Evolutionary conservation across 2,329 filamentous ascomycete species (phyloP).

Genomic region (Diaporthe velutina): DNA sequence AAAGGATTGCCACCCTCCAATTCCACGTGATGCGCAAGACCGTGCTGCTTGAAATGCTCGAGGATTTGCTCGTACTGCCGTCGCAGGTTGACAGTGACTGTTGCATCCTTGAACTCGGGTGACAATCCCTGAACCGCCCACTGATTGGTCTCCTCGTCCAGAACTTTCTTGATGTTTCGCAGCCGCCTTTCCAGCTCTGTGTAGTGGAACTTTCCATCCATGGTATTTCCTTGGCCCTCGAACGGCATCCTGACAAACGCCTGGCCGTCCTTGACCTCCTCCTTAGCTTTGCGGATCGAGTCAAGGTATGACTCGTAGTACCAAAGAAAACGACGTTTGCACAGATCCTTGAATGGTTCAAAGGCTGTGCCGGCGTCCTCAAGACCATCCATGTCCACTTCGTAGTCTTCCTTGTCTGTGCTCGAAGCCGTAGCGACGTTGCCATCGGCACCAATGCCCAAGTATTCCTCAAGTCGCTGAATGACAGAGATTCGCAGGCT

Average conservation of each 20-base stretch:
- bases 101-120: slow-evolving; percentile 74
- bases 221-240: slow-evolving; percentile 80
- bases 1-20: slow-evolving; percentile 89
- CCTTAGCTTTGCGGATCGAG: slow-evolving; percentile 74
- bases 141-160: slow-evolving; percentile 77
- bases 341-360: slow-evolving; percentile 90
- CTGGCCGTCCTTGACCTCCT: slow-evolving; percentile 73
- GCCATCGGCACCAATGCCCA: slow-evolving; percentile 72
- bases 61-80: slow-evolving; percentile 88
- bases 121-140: slow-evolving; percentile 80
- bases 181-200: slow-evolving; percentile 78
- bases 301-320: slow-evolving; percentile 90
- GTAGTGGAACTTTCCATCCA: slow-evolving; percentile 91
- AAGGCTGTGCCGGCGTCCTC: slow-evolving; percentile 71
- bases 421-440: slow-evolving; percentile 50
- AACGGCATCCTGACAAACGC: slow-evolving; percentile 89
- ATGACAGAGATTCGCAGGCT: slow-evolving; percentile 88
- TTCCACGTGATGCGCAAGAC: slow-evolving; percentile 80
- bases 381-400: slow-evolving; percentile 63
- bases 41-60: slow-evolving; percentile 78
- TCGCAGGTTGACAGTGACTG: slow-evolving; percentile 84
- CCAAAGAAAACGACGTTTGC: slow-evolving; percentile 94
- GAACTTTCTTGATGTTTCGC: slow-evolving; percentile 73
- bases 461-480: slow-evolving; percentile 83
- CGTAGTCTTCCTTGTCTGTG: slow-evolving; percentile 54